Base-by-base conservation (phyloP, 305 asterid species). In the Fraxinus sp. region DNA sequence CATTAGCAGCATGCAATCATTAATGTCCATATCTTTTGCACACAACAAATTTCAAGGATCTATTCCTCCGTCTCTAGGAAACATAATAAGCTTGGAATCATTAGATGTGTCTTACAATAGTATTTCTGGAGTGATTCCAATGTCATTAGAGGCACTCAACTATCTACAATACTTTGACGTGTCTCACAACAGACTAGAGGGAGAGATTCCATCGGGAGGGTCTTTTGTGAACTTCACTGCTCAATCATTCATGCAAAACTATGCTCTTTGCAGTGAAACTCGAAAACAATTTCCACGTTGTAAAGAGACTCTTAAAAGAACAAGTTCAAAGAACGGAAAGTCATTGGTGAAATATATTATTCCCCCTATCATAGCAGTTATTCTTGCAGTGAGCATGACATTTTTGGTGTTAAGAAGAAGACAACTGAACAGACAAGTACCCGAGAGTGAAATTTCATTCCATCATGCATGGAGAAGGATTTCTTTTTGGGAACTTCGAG, bases 191-290 rank as follows among this genome's bases (percentile, higher is more conserved):
- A 24, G 74, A 10, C 7, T 66, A 28, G 74, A 66, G n/a, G 74
- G 74, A 66, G 35, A 26, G 36, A 66, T 66, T 3, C 18, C 35
- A 2, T 9, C 7, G n/a, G 74, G 20, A 8, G 74, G 74, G 36
- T 8, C 4, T 66, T 66, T 66, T 66, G n/a, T 4, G 18, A 66
- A 66, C 37, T 66, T 66, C n/a, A 26, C 36, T 4, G 16, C 80
- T 57, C n/a, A 37, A 37, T 81, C 76, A 0, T 81, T 74, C 4
- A 0, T 26, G 32, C 35, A 81, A 52, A 81, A 81, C 76, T 81
- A 37, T 28, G 84, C 70, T 74, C 26, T 81, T 0, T 74, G 76
- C 8, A 74, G 80, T 37, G 68, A 81, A 57, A 55, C 68, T 66
- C 35, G 36, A 5, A 13, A 8, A 26, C 24, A 59, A 74, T 73